Base-by-base conservation (phyloP, 768 basidiomycete species). In the Kwoniella pini region DNA sequence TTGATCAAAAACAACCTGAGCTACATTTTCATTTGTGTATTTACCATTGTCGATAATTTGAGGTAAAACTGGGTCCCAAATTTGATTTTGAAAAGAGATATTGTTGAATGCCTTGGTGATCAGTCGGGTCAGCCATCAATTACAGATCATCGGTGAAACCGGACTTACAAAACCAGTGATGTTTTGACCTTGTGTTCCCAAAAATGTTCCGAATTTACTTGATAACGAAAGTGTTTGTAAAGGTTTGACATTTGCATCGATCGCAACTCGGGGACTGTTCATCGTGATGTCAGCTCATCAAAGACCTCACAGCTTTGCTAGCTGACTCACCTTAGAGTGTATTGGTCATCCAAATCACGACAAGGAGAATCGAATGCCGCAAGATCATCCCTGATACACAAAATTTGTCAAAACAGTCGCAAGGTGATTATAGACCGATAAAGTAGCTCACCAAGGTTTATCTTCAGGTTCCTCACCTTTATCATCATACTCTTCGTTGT, bases 161-260 rank as follows among this genome's bases (percentile, higher is more conserved):
- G n/a, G 24, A 69, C 68, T 52, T 31, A 65, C 68, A 43, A 67
- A 70, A 9, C 66, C 66, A 9, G 21, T 27, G 54, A 64, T 54
- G 11, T 33, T 27, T 12, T 49, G 21, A 1, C 69, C 69, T 21
- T 54, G 51, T 31, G 46, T 36, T 17, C 60, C 45, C 12, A 52
- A 19, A 43, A 70, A 70, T 3, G 26, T 57, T 2, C 69, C 69
- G 19, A 57, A 50, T 24, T 24, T 21, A 40, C 59, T 64, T 10
- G 38, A 38, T 5, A 70, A 21, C 24, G 62, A 50, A 19, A 55
- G 62, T 0, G 60, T 63, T 13, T 64, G 49, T 1, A 52, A 21
- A 1, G 57, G 36, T 1, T 51, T 33, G 13, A n/a, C 49, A n/a
- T 48, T 53, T 0, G 60, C 63, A 50, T 61, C 38, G 33, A 62